A percentile compares a stretch with the other conserved stretches of the same genome.
These are phyloP conservation scores for Posidonia oceanica DNA, from an alignment of 116 monocot genomes.

Conservation along the genomic window DNA sequence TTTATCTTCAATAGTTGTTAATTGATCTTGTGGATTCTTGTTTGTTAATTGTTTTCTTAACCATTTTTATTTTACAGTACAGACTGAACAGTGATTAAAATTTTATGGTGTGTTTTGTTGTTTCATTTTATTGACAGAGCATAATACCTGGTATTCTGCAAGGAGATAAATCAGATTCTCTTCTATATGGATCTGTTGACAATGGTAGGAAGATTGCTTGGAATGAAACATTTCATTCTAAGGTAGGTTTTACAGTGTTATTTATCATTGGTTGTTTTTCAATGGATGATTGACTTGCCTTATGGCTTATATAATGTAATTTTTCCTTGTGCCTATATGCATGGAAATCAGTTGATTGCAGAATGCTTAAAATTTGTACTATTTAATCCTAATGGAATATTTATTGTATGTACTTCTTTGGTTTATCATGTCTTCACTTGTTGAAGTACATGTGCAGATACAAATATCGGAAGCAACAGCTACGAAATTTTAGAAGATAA, in stretches of 20 bases:
- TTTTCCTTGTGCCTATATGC: too few relatives aligned
- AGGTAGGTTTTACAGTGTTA: slow-evolving; percentile 35
- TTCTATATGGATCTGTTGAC: slow-evolving; percentile 96
- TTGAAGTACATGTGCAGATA: too few relatives aligned
- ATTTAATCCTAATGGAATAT: too few relatives aligned
- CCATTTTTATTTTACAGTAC: neutral
- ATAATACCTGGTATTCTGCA: slow-evolving; percentile 99
- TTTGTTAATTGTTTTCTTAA: neutral
- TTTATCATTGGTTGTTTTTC: neutral
- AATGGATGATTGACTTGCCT: neutral
- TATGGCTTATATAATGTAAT: neutral
- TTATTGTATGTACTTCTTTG: too few relatives aligned
- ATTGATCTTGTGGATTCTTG: too few relatives aligned
- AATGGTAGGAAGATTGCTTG: slow-evolving; percentile 98
- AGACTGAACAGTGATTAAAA: too few relatives aligned
- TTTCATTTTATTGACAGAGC: slow-evolving; percentile 41
- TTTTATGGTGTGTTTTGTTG: neutral
- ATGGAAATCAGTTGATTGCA: too few relatives aligned
- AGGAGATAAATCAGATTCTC: slow-evolving; percentile 98
- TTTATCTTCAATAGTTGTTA: too few relatives aligned
- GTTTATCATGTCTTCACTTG: too few relatives aligned
- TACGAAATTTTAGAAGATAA: too few relatives aligned
- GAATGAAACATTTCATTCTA: slow-evolving; percentile 91
- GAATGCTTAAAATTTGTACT: too few relatives aligned
- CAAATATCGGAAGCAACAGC: too few relatives aligned